A percentile compares a stretch with the other conserved stretches of the same genome.
phyloP scores from a whole-genome alignment of 2,329 filamentous ascomycete genomes.

The Alternaria sp. region DNA sequence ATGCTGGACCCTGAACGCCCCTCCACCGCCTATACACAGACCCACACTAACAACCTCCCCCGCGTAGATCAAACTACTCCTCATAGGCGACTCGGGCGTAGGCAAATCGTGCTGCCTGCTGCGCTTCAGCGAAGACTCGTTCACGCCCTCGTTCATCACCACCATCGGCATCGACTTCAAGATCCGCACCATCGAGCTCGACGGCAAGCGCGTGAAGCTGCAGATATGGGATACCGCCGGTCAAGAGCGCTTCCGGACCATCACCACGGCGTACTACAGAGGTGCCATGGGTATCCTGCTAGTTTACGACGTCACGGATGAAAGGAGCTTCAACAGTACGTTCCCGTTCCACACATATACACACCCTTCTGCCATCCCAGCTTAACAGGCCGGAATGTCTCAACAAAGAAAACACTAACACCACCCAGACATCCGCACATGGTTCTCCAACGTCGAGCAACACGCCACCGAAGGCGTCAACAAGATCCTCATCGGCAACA shows the following conservation, averaged over 20 bases:
- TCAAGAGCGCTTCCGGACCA: conserved; percentile 97
- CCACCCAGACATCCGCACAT: conserved; percentile 87
- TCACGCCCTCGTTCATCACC: conserved; percentile 97
- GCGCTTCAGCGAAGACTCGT: conserved; percentile 96
- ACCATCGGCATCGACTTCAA: conserved; percentile 99
- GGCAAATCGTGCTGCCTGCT: conserved; percentile 97
- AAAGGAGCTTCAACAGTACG: conserved; percentile 93
- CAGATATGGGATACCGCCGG: conserved; percentile 99
- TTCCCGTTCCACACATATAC: conserved; percentile 13
- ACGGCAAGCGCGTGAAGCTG: conserved; percentile 97
- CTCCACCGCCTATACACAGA: conserved; percentile 13
- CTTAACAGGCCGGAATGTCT: accelerated
- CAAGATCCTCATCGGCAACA: conserved; percentile 99
- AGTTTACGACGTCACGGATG: conserved; percentile 98
- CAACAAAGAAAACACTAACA: conserved; percentile 25
- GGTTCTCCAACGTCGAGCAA: conserved; percentile 99
- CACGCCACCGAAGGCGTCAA: conserved; percentile 98
- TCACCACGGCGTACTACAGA: conserved; percentile 98
- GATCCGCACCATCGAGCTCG: conserved; percentile 97
- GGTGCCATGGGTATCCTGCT: conserved; percentile 98
- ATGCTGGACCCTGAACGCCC: conserved; percentile 7
- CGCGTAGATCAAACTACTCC: conserved; percentile 87
- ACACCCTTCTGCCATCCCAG: neutral
- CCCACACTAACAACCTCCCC: conserved; percentile 16
- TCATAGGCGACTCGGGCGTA: conserved; percentile 95